These are phyloP conservation scores for Pestalotiopsis sp. DNA, from an alignment of 2,329 filamentous ascomycete genomes.

Conservation along the genomic window DNA sequence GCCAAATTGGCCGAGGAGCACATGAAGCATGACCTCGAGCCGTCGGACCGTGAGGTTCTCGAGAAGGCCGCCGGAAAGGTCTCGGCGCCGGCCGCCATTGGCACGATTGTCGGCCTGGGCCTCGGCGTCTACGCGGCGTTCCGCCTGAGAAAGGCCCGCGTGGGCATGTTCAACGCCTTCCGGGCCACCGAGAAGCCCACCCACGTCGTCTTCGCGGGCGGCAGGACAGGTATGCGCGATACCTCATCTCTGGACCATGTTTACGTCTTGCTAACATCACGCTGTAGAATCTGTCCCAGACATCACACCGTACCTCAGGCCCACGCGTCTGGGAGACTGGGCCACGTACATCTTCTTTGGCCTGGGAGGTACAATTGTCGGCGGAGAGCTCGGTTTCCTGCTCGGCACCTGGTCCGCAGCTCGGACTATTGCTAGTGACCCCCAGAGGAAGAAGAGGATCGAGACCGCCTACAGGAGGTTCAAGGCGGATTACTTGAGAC, in stretches of 20 bases:
- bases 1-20: constrained; percentile 58
- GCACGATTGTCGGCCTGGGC: constrained; percentile 61
- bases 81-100: constrained; percentile 56
- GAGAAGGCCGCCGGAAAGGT: constrained; percentile 57
- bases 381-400: constrained; percentile 64
- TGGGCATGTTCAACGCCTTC: constrained; percentile 64
- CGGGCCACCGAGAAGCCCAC: constrained; percentile 63
- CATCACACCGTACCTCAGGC: constrained; percentile 57
- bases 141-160: constrained; percentile 56
- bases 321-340: constrained; percentile 60
- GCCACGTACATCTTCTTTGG: constrained; percentile 66
- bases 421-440: constrained; percentile 54
- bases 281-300: constrained; percentile 61
- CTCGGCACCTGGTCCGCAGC: constrained; percentile 58
- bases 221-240: constrained; percentile 50
- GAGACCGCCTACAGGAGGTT: constrained; percentile 66
- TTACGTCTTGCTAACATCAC: neutral
- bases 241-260: neutral
- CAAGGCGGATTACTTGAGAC: constrained; percentile 63
- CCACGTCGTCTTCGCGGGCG: constrained; percentile 63
- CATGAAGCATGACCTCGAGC: constrained; percentile 53
- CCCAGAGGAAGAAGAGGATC: constrained; percentile 56
- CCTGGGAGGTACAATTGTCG: constrained; percentile 63
- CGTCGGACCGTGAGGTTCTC: constrained; percentile 61
- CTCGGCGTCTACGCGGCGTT: constrained; percentile 61